Base-by-base conservation (phyloP, 208 protist species). In the Strigomonas culicis region DNA sequence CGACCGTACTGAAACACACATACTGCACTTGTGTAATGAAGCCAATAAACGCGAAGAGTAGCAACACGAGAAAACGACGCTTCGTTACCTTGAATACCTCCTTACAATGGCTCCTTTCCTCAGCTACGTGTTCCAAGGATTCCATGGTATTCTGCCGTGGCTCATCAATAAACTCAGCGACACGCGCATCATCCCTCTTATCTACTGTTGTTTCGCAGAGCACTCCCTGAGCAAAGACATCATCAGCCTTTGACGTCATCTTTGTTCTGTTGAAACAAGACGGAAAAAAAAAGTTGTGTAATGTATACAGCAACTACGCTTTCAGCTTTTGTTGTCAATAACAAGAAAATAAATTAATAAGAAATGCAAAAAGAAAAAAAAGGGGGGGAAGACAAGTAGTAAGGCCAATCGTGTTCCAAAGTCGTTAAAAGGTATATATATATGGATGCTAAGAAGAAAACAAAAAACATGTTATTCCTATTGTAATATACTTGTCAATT, bases 1-100 rank as follows among this genome's bases (percentile, higher is more conserved):
- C 67, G 28, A 82, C 74, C 25, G 56, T 75, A 53, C 66, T 34
- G 22, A 82, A 86, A 27, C 60, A 70, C 22, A 82, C 75, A 60
- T 86, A 81, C 56, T 76, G 72, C 6, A 86, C 22, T 57, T 86
- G 79, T 55, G 78, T 82, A 50, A 75, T 70, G 64, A 81, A 79
- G 44, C 63, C 72, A 22, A 71, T 79, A 28, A 55, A 62, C 13
- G 72, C 49, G 47, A 82, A 81, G 15, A 82, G 47, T 1, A 34
- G 39, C 1, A 76, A n/a, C 1, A 86, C 60, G 2, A 79, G 46
- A 43, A 77, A 76, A 7, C 79, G 79, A 4, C 64, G 51, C n/a
- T 53, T 63, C 0, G 75, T 77, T 10, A 64, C 68, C 46, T 62
- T 50, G 28, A 79, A 56, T 2, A 62, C 15, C 3, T 32, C 36